Evolutionary conservation across 331 rosid genomes (phyloP).

Genomic region (Arachis monticola): DNA sequence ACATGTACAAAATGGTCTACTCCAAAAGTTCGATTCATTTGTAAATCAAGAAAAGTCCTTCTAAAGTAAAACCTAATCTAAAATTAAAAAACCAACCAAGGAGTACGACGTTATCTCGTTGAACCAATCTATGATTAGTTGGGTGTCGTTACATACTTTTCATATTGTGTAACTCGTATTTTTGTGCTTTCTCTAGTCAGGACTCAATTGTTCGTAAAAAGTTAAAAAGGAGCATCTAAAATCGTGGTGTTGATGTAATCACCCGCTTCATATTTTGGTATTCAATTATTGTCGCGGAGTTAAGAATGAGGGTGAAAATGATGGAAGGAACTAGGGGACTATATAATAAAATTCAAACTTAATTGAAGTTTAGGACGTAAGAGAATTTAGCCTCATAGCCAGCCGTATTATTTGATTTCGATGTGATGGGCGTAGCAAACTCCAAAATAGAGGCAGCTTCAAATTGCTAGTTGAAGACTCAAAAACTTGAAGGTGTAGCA

Average conservation of each 20-base stretch:
- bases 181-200: neutral
- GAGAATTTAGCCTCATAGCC: neutral
- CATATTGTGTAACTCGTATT: neutral
- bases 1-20: neutral
- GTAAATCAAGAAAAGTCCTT: neutral
- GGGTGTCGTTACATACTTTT: neutral
- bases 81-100: neutral
- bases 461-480: neutral
- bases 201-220: neutral
- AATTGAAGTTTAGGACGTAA: slow-evolving; percentile 4
- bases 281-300: neutral
- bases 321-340: neutral
- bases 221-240: neutral
- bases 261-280: neutral
- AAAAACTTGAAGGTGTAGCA: neutral
- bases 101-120: neutral
- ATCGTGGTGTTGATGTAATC: neutral
- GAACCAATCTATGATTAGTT: neutral
- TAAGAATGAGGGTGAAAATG: slow-evolving; percentile 31
- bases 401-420: neutral
- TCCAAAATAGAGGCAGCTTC: slow-evolving; percentile 17
- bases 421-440: slow-evolving; percentile 1
- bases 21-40: neutral
- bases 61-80: neutral
- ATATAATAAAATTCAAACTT: neutral